Evolutionary conservation across 140 eudicot species (phyloP).

Genomic region (Bidens hawaiensis): DNA sequence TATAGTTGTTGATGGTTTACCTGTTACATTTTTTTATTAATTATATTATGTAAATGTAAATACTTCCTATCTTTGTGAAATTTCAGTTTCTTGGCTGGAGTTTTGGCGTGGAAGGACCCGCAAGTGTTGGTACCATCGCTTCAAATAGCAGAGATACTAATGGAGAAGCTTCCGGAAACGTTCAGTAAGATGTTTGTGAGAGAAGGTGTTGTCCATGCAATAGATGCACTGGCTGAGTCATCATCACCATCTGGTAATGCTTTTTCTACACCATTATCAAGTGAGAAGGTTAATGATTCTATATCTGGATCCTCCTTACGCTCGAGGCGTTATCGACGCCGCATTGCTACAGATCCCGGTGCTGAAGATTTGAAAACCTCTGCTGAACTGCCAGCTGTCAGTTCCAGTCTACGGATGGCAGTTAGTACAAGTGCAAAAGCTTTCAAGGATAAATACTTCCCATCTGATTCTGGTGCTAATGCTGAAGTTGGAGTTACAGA

Average conservation of each 20-base stretch:
- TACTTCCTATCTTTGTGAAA: neutral
- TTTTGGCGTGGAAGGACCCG: conserved; percentile 91
- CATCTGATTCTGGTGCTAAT: conserved; percentile 54
- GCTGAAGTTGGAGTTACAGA: conserved; percentile 74
- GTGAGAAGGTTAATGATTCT: conserved; percentile 69
- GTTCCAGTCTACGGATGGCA: conserved; percentile 59
- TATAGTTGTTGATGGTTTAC: neutral
- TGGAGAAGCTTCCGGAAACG: conserved; percentile 98
- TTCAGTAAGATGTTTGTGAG: conserved; percentile 89
- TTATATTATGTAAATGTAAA: conserved; percentile 2
- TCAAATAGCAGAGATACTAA: conserved; percentile 82
- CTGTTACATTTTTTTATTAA: neutral
- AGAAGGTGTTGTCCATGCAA: conserved; percentile 93
- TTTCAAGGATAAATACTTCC: conserved; percentile 88
- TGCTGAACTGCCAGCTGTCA: conserved; percentile 51
- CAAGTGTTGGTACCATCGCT: conserved; percentile 92
- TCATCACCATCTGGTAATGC: conserved; percentile 29
- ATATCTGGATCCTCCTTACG: conserved; percentile 68
- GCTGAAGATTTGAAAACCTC: conserved; percentile 61
- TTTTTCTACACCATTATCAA: conserved; percentile 42
- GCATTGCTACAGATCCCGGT: conserved; percentile 55
- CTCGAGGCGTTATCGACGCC: conserved; percentile 75
- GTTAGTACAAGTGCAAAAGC: conserved; percentile 78
- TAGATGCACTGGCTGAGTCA: conserved; percentile 56
- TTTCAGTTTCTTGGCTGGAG: conserved; percentile 68